Evolutionary conservation across 2,329 filamentous ascomycete genomes (phyloP).

Genomic region (Passalora sequoiae): DNA sequence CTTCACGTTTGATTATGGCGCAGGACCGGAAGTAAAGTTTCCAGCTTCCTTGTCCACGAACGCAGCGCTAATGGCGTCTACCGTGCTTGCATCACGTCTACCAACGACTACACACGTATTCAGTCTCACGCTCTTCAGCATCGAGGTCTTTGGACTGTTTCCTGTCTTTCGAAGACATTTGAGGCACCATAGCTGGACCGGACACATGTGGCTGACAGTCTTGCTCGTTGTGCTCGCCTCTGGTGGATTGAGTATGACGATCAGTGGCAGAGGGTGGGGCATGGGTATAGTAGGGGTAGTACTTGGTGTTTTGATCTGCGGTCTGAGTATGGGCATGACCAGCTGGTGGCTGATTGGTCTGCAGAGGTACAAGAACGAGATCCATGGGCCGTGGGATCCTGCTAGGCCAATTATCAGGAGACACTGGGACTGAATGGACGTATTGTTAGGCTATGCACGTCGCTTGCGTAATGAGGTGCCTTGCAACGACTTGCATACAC

Average conservation of each 20-base stretch:
- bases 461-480: too few relatives aligned
- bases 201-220: conserved; percentile 72
- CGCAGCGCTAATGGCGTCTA: conserved; percentile 91
- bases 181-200: conserved; percentile 72
- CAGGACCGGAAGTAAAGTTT: conserved; percentile 58
- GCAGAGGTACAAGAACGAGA: conserved; percentile 99
- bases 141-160: conserved; percentile 94
- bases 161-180: conserved; percentile 94
- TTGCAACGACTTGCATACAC: too few relatives aligned
- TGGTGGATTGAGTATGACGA: conserved; percentile 63
- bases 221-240: conserved; percentile 74
- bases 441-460: too few relatives aligned
- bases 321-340: conserved; percentile 81
- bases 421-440: conserved; percentile 15
- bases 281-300: conserved; percentile 66
- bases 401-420: conserved; percentile 76
- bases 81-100: conserved; percentile 83
- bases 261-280: conserved; percentile 51
- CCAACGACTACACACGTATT: conserved; percentile 92
- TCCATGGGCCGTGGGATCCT: conserved; percentile 95
- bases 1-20: conserved; percentile 95
- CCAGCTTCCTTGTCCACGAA: conserved; percentile 82
- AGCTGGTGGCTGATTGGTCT: conserved; percentile 97
- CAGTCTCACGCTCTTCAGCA: conserved; percentile 88
- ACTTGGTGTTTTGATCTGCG: conserved; percentile 67